Percentiles rank a stretch among this genome's conserved stretches.
Evolutionary conservation across 768 basidiomycete genomes (phyloP).

Genomic region (Mycena indigotica): DNA sequence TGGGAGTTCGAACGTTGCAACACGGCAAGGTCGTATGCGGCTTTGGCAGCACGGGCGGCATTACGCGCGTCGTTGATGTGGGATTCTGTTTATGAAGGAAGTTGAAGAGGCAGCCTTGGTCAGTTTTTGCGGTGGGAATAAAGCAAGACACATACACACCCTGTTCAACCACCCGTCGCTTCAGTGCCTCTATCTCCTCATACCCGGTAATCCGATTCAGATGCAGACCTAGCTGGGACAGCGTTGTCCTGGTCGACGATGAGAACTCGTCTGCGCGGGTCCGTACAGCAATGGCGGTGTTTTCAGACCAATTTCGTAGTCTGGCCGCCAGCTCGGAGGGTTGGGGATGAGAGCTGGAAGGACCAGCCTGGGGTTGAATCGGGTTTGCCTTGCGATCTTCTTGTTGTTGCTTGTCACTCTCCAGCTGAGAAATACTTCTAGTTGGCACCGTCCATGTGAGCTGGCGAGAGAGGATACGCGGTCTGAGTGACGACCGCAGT

Average conservation of each 20-base stretch:
- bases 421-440: neutral
- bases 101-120: too few species aligned
- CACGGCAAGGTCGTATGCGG: slow-evolving; percentile 77
- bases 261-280: slow-evolving; percentile 62
- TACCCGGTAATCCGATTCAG: slow-evolving; percentile 92
- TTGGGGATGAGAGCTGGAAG: slow-evolving; percentile 21
- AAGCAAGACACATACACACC: slow-evolving; percentile 51
- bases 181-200: slow-evolving; percentile 82
- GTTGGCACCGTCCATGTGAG: neutral
- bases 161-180: slow-evolving; percentile 74
- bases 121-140: slow-evolving; percentile 10
- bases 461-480: neutral
- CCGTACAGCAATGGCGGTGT: slow-evolving; percentile 48
- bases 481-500: slow-evolving; percentile 12
- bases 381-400: neutral
- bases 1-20: slow-evolving; percentile 80
- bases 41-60: slow-evolving; percentile 73
- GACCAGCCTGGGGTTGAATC: slow-evolving; percentile 5
- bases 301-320: slow-evolving; percentile 52
- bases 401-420: neutral
- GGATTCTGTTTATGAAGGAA: slow-evolving; percentile 61
- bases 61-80: slow-evolving; percentile 67
- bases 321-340: slow-evolving; percentile 37
- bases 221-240: slow-evolving; percentile 75
- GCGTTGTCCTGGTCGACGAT: slow-evolving; percentile 52